Evolutionary conservation across 2,329 filamentous ascomycete species (phyloP).

Genomic region (Neocatenulostroma microsporum): DNA sequence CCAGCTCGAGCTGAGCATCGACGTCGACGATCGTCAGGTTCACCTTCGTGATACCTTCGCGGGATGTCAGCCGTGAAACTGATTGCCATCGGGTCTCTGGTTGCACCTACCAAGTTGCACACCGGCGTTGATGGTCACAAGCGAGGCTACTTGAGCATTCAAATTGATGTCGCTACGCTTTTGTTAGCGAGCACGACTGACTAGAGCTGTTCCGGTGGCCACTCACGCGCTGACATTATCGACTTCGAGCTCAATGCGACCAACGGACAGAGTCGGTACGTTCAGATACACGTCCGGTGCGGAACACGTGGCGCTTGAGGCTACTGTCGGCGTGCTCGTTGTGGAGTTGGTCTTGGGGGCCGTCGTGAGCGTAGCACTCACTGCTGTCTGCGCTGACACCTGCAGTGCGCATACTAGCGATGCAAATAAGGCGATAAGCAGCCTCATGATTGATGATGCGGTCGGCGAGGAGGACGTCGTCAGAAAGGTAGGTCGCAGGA

Average conservation of each 20-base stretch:
- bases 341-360: conserved; percentile 39
- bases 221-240: conserved; percentile 46
- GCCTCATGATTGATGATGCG: conserved; percentile 21
- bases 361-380: conserved; percentile 14
- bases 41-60: conserved; percentile 40
- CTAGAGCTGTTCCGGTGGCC: neutral
- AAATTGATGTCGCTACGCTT: conserved; percentile 32
- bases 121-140: conserved; percentile 54
- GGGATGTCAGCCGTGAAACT: too few relatives aligned
- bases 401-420: conserved; percentile 5
- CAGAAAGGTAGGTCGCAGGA: neutral
- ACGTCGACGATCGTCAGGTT: conserved; percentile 52
- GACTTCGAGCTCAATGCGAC: conserved; percentile 52
- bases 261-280: conserved; percentile 47
- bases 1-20: conserved; percentile 50
- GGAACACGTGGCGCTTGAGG: conserved; percentile 34
- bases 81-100: too few relatives aligned
- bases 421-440: conserved; percentile 2
- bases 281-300: conserved; percentile 55
- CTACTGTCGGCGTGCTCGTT: conserved; percentile 2
- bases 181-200: neutral
- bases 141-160: conserved; percentile 49
- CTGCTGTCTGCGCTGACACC: conserved; percentile 8
- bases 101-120: conserved; percentile 32
- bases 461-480: too few relatives aligned